A percentile compares a stretch with the other conserved stretches of the same genome.
phyloP scores from a whole-genome alignment of 2,329 filamentous ascomycete genomes.

The Fonsecaea pugnacius region DNA sequence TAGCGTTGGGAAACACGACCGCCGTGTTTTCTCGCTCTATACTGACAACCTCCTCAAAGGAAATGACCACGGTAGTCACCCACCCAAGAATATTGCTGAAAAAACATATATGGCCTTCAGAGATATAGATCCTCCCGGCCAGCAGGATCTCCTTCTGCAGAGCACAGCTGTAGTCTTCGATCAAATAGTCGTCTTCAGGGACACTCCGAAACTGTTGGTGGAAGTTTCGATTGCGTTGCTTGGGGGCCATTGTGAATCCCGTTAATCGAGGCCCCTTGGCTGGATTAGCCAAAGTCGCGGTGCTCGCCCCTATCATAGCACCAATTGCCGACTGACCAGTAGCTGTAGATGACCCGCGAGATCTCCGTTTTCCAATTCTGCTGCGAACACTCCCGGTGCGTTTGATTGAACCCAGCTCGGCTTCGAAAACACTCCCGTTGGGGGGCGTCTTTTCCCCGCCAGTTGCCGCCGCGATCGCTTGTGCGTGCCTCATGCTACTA shows the following conservation, averaged over 20 bases:
- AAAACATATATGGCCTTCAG: constrained; percentile 96
- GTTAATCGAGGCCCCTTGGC: constrained; percentile 73
- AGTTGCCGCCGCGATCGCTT: constrained; percentile 38
- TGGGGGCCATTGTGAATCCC: constrained; percentile 93
- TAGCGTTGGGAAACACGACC: constrained; percentile 92
- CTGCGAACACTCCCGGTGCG: constrained; percentile 71
- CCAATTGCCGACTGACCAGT: constrained; percentile 69
- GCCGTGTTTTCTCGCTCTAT: constrained; percentile 97
- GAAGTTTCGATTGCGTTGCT: constrained; percentile 94
- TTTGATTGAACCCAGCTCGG: constrained; percentile 61
- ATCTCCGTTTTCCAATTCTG: constrained; percentile 67
- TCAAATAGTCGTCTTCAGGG: constrained; percentile 95
- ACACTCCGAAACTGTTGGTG: constrained; percentile 94
- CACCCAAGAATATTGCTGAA: constrained; percentile 98
- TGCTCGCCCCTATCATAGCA: constrained; percentile 72
- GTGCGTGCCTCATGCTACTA: constrained; percentile 36
- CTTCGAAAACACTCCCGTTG: constrained; percentile 66
- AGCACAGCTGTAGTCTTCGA: constrained; percentile 97
- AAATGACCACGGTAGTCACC: constrained; percentile 96
- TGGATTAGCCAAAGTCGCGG: constrained; percentile 70
- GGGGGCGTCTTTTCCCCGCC: constrained; percentile 68
- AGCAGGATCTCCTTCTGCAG: constrained; percentile 93
- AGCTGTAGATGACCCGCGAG: constrained; percentile 79
- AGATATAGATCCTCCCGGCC: constrained; percentile 92
- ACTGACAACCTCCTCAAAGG: constrained; percentile 95